phyloP scores from a whole-genome alignment of 192 early-diverging fungal species.

The Backusella mclennaniae region DNA sequence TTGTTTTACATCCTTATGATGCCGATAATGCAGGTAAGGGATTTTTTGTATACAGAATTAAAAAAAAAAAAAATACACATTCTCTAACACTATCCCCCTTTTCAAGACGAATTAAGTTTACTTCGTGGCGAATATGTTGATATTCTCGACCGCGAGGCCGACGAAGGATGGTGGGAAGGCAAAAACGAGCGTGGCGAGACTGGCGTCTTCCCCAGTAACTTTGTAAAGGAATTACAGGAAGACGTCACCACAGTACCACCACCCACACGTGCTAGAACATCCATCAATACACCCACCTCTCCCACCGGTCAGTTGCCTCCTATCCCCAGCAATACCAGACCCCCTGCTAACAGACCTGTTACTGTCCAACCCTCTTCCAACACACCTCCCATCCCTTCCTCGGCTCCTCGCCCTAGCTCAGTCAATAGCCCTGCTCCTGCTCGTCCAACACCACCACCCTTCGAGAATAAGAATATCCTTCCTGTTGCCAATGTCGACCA shows the following conservation, averaged over 20 bases:
- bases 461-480: neutral
- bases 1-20: slow-evolving; percentile 48
- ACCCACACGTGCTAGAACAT: slow-evolving; percentile 20
- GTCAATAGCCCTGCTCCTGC: neutral
- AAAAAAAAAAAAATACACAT: neutral
- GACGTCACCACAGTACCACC: slow-evolving; percentile 11
- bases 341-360: neutral
- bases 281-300: neutral
- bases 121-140: slow-evolving; percentile 40
- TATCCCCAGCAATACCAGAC: neutral
- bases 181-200: slow-evolving; percentile 44
- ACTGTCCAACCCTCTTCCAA: neutral
- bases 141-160: slow-evolving; percentile 45
- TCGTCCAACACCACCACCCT: neutral
- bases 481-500: slow-evolving; percentile 3
- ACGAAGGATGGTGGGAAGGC: slow-evolving; percentile 58
- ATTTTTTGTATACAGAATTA: neutral
- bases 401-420: neutral
- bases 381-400: neutral
- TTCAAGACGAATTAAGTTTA: slow-evolving; percentile 47
- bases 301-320: neutral
- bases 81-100: neutral
- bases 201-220: slow-evolving; percentile 53
- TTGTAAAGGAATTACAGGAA: slow-evolving; percentile 46
- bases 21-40: slow-evolving; percentile 45